Conservation (phyloP, 2,329 filamentous ascomycete genomes). For the Claviceps purpurea region DNA sequence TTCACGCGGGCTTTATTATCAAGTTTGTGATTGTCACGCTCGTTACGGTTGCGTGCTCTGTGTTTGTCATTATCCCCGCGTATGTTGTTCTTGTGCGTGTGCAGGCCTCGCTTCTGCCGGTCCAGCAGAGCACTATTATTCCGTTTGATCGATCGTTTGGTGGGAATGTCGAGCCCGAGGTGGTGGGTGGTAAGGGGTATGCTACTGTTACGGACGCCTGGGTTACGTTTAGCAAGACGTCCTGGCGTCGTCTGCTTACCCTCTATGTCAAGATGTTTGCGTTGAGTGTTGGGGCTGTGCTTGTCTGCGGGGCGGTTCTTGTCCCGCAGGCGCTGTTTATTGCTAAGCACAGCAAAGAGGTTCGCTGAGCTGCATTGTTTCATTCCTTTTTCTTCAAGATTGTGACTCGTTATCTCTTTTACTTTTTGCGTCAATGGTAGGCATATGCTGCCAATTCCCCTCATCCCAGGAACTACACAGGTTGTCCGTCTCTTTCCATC, state of each 20-base stretch:
- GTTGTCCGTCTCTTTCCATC: too few species aligned
- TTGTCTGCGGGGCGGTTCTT: constrained; percentile 33
- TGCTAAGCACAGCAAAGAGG: constrained; percentile 8
- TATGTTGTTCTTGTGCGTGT: constrained; percentile 67
- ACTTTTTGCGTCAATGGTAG: not conserved
- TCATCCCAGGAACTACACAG: too few species aligned
- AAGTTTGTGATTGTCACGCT: constrained; percentile 34
- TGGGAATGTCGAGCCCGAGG: constrained; percentile 60
- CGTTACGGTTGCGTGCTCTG: constrained; percentile 34
- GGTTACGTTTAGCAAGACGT: constrained; percentile 60
- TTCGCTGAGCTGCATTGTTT: not conserved
- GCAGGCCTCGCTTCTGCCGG: constrained; percentile 73
- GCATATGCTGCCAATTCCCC: not conserved
- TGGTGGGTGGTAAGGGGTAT: constrained; percentile 59
- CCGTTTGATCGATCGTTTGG: constrained; percentile 81
- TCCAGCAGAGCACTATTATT: constrained; percentile 71
- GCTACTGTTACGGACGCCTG: constrained; percentile 64
- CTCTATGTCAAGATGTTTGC: constrained; percentile 60
- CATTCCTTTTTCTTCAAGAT: not conserved
- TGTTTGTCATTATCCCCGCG: constrained; percentile 61
- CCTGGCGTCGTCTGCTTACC: constrained; percentile 60
- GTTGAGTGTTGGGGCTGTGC: constrained; percentile 34
- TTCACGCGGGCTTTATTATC: constrained; percentile 17
- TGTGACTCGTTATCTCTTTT: not conserved
- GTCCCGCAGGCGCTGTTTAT: constrained; percentile 37